Base-by-base conservation (phyloP, 192 early-diverging fungal genomes). In the Pilaira anomala region DNA sequence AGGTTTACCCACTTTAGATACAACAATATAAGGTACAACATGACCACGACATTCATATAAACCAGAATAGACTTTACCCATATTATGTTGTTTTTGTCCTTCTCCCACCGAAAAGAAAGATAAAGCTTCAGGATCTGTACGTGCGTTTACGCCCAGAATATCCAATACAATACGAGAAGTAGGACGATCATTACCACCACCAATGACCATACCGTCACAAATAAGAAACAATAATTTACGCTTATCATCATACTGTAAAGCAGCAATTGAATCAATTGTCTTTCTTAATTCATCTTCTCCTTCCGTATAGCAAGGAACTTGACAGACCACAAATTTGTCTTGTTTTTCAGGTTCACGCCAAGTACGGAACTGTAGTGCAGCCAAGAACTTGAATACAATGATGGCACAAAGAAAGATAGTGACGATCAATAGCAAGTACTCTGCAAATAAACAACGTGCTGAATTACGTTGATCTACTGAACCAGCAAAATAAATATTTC, bases 241-340 rank as follows among this genome's bases (percentile, higher is more conserved):
- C 52, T 94, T 94, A 78, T 95, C 92, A 62, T 93, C 91, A 60
- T 94, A 95, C 4, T 80, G 69, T 13, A 94, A 68, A 1, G 79
- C 70, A 3, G 93, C 86, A 46, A 95, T 80, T 14, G 89, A 87
- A 64, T 94, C 89, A 60, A 95, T 87, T 0, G 93, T 95, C 61
- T 90, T 86, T 40, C 83, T 80, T 26, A 97, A 78, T 13, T 84
- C 86, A 25, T 93, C 88, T 52, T 92, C 89, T 46, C 87, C 92
- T 77, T 96, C 94, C 0, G 94, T 95, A 72, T 96, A 96, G 76
- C 94, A 96, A 30, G 95, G 94, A 28, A 98, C 93, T 72, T 93
- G 89, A 63, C 88, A 89, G 71, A 98, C 94, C 50, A 96, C 88
- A 83, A 96, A 95, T 80, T 94, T 95, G 78, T 98, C 93, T 61